These are phyloP conservation scores for Yamadazyma phyllophila DNA, from an alignment of 805 yeast genomes.

Conservation along the genomic window DNA sequence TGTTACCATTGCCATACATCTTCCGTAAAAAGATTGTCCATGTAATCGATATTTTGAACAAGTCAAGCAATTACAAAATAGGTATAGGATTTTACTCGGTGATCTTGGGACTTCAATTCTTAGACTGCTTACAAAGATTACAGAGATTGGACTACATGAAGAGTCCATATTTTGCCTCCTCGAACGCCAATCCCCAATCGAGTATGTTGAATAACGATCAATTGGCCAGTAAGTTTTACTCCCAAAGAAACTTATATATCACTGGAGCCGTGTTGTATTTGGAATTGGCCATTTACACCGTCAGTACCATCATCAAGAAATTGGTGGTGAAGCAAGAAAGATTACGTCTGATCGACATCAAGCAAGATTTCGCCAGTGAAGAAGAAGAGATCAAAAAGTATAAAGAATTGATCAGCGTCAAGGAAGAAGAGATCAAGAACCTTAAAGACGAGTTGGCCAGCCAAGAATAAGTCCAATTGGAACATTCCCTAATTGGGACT, in stretches of 20 bases:
- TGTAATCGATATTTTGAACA: slow-evolving; percentile 31
- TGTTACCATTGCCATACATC: slow-evolving; percentile 54
- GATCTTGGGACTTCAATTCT: slow-evolving; percentile 48
- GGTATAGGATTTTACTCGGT: slow-evolving; percentile 39
- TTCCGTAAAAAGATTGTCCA: slow-evolving; percentile 44
- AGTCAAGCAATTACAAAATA: slow-evolving; percentile 43
- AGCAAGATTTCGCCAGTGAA: slow-evolving; percentile 16
- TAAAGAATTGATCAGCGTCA: slow-evolving; percentile 33
- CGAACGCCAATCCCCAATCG: neutral
- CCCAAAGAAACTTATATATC: slow-evolving; percentile 61
- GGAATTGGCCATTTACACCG: slow-evolving; percentile 52
- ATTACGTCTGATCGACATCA: slow-evolving; percentile 12
- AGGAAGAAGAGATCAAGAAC: slow-evolving; percentile 44
- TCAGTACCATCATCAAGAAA: slow-evolving; percentile 50
- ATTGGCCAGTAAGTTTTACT: slow-evolving; percentile 58
- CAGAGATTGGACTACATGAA: slow-evolving; percentile 20
- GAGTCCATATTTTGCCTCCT: slow-evolving; percentile 21
- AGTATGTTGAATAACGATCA: slow-evolving; percentile 44
- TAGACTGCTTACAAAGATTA: slow-evolving; percentile 52
- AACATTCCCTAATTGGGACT: too few relatives aligned
- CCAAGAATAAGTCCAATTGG: neutral
- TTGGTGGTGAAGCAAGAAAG: slow-evolving; percentile 46
- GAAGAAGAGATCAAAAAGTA: slow-evolving; percentile 33
- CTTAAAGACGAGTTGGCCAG: slow-evolving; percentile 43
- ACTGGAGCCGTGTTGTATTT: slow-evolving; percentile 62